Evolutionary conservation across 805 yeast species (phyloP).

Genomic region (Candida lessepsii): DNA sequence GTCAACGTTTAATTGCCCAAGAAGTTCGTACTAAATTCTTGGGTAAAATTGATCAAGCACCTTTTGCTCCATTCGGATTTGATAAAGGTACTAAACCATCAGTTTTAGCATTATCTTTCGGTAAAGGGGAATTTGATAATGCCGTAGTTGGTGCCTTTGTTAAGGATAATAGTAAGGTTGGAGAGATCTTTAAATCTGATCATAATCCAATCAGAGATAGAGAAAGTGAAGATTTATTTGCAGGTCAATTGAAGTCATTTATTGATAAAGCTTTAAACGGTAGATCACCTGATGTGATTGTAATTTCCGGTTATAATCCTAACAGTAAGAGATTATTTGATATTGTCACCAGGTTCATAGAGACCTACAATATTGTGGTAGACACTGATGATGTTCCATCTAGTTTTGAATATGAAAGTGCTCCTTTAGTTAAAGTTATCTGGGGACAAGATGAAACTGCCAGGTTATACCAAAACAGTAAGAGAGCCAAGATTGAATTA

Average conservation of each 20-base stretch:
- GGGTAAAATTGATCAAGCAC: constrained; percentile 85
- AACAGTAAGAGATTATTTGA: constrained; percentile 61
- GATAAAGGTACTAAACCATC: constrained; percentile 82
- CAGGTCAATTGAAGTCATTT: constrained; percentile 66
- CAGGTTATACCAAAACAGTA: constrained; percentile 77
- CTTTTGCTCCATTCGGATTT: constrained; percentile 77
- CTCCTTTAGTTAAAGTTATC: constrained; percentile 64
- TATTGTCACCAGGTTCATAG: constrained; percentile 54
- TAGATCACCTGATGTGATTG: constrained; percentile 80
- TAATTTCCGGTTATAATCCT: constrained; percentile 83
- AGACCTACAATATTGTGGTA: constrained; percentile 51
- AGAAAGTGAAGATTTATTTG: constrained; percentile 44
- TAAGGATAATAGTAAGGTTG: constrained; percentile 77
- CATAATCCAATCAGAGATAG: constrained; percentile 57
- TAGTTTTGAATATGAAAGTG: constrained; percentile 24
- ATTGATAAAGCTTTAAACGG: constrained; percentile 56
- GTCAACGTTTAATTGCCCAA: constrained; percentile 67
- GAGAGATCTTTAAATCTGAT: constrained; percentile 75
- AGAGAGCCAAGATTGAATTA: constrained; percentile 71
- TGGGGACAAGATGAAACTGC: constrained; percentile 96
- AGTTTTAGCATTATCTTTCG: constrained; percentile 78
- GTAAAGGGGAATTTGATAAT: constrained; percentile 81
- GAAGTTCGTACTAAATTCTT: constrained; percentile 70
- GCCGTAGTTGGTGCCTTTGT: constrained; percentile 82
- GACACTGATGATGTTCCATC: constrained; percentile 45